Conservation (phyloP, 148 eudicot genomes). For the Euryodendron excelsum region DNA sequence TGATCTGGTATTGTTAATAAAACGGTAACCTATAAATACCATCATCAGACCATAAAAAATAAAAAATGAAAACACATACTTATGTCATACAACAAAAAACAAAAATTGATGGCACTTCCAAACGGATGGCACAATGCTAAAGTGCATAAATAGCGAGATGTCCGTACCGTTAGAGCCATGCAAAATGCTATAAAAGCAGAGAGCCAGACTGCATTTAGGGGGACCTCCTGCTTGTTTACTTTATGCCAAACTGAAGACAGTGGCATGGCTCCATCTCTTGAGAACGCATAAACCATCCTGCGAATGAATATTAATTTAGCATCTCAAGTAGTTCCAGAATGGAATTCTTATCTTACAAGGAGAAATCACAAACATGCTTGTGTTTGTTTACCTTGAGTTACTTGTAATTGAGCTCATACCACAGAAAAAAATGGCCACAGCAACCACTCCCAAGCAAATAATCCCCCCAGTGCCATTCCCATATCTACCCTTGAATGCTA, state of each 20-base stretch:
- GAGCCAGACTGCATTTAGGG: conserved; percentile 89
- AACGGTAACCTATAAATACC: too few species aligned
- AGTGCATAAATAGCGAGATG: not conserved
- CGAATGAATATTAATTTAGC: not conserved
- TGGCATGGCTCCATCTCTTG: conserved; percentile 99
- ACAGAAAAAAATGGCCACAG: conserved; percentile 89
- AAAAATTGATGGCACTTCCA: too few species aligned
- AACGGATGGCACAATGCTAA: too few species aligned
- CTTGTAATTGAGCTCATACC: conserved; percentile 95
- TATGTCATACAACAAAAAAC: too few species aligned
- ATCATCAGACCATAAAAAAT: too few species aligned
- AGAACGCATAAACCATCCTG: conserved; percentile 98
- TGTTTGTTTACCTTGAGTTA: conserved; percentile 74
- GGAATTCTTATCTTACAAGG: not conserved
- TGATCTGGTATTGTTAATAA: too few species aligned
- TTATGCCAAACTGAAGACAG: conserved; percentile 85
- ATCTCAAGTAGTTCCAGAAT: not conserved
- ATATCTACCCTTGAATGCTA: conserved; percentile 73
- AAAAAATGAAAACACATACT: too few species aligned
- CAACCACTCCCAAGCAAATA: conserved; percentile 75
- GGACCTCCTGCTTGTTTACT: conserved; percentile 86
- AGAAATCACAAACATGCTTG: conserved; percentile 3
- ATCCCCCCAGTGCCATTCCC: conserved; percentile 89
- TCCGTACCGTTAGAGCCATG: conserved; percentile 90
- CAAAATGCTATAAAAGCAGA: conserved; percentile 83